phyloP scores from a whole-genome alignment of 1,284 basidiomycete species.

The Puccinia coronata region DNA sequence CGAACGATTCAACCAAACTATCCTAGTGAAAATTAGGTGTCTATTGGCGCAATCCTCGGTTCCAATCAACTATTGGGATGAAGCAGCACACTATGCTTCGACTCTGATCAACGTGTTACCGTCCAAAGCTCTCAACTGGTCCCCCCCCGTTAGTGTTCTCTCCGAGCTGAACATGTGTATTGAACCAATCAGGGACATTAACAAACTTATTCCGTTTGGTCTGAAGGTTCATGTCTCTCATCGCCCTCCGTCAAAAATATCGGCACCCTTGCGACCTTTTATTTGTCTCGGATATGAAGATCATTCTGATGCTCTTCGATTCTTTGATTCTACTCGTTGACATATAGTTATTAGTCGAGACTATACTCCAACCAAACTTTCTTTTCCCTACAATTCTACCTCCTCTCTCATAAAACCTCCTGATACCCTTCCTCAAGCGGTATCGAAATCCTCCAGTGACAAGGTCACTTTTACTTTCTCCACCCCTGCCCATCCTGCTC shows the following conservation, averaged over 20 bases:
- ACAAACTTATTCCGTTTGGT: not conserved
- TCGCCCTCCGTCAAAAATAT: too few species aligned
- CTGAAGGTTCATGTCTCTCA: too few species aligned
- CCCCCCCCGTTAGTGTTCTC: not conserved
- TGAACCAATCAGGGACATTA: not conserved
- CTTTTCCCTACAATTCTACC: not conserved
- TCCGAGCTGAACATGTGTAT: not conserved
- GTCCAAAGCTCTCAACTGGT: not conserved
- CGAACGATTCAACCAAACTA: too few species aligned
- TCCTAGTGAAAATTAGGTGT: too few species aligned
- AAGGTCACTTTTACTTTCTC: not conserved
- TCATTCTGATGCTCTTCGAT: not conserved
- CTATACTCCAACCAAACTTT: not conserved
- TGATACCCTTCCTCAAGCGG: not conserved
- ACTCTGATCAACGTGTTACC: too few species aligned
- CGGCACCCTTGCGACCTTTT: not conserved
- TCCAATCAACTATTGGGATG: too few species aligned
- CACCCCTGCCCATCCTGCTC: not conserved
- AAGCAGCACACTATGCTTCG: too few species aligned
- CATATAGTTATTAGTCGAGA: slow-evolving; percentile 16
- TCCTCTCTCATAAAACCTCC: not conserved
- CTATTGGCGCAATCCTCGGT: too few species aligned
- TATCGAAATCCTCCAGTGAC: not conserved
- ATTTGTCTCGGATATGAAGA: not conserved
- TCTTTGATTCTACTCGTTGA: not conserved